Base-by-base conservation (phyloP, 2,329 filamentous ascomycete species). In the Aspergillus sp. region DNA sequence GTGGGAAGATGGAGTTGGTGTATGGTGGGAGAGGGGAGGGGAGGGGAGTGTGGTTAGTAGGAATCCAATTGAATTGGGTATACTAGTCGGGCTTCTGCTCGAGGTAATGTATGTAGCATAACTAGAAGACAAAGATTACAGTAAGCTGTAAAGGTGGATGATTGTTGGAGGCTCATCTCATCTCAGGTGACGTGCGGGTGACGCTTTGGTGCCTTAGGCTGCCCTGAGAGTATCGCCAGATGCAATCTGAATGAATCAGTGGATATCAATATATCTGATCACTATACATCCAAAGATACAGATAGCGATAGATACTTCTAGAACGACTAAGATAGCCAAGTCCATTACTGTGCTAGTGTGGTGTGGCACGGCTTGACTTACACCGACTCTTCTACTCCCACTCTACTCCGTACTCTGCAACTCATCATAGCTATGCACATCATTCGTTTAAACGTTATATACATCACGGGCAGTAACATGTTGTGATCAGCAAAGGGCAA, bases 161-260 rank as follows among this genome's bases (percentile, higher is more conserved):
- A 5, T 36, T 36, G 32, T 36, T 36, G 32, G 11, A 15, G 11
- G 32, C 32, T 36, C 11, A 13, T 36, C 30, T 32, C 30, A 32
- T 11, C 32, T 36, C 32, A 36, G 32, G 32, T 36, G 32, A 36
- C 32, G 32, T 36, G 32, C 32, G 42, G 21, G 27, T 54, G 51
- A 54, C 36, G 36, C 25, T 39, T 54, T 36, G 54, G 7, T 58
- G 59, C 47, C 54, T 53, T 6, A 61, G 59, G 59, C 49, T 57
- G 41, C 21, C 6, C 5, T 47, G 4, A 13, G 32, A 36, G 11
- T 36, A 13, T 15, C 11, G 11, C 11, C 11, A 6, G 11, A 36
- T 36, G 32, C 32, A 36, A 5, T 32, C 4, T 15, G 11, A 13
- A 36, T 36, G 0, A 6, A 13, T 13, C 10, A 3, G 32, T 36